A percentile compares a stretch with the other conserved stretches of the same genome.
These are phyloP conservation scores for Colletotrichum viniferum DNA, from an alignment of 2,329 filamentous ascomycete species.

Conservation along the genomic window DNA sequence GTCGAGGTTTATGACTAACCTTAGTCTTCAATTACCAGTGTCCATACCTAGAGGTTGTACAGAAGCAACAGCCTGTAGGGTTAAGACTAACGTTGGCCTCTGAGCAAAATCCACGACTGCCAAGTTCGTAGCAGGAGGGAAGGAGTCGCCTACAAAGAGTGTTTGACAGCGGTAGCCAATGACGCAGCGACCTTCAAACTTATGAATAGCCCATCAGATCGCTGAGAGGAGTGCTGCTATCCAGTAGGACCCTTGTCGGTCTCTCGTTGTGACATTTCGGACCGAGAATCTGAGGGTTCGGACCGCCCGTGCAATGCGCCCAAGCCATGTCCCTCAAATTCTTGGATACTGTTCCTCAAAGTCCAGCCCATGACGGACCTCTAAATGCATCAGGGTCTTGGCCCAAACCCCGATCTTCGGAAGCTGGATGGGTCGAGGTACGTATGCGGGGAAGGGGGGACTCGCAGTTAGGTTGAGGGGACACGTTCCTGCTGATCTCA, in stretches of 20 bases:
- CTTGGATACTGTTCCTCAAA: neutral
- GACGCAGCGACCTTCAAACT: neutral
- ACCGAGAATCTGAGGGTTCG: neutral
- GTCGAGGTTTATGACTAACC: neutral
- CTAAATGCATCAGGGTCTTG: neutral
- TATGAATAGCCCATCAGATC: neutral
- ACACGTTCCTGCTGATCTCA: neutral
- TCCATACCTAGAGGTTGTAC: neutral
- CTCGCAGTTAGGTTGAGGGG: neutral
- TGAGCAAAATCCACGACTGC: neutral
- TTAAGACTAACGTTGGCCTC: neutral
- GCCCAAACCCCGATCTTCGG: neutral
- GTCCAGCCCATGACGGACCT: neutral
- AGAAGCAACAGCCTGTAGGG: neutral
- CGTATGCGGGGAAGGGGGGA: neutral
- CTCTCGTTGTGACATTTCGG: neutral
- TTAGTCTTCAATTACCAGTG: rapidly evolving
- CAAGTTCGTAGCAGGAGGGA: neutral
- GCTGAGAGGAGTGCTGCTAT: neutral
- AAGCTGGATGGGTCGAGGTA: neutral
- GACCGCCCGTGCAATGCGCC: neutral
- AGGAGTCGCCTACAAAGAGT: neutral
- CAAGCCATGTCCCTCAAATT: neutral
- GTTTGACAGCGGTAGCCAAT: neutral
- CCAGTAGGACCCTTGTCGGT: neutral